Evolutionary conservation across 495 filamentous ascomycete species (phyloP).

Genomic region (Xanthoparmelia taractica): DNA sequence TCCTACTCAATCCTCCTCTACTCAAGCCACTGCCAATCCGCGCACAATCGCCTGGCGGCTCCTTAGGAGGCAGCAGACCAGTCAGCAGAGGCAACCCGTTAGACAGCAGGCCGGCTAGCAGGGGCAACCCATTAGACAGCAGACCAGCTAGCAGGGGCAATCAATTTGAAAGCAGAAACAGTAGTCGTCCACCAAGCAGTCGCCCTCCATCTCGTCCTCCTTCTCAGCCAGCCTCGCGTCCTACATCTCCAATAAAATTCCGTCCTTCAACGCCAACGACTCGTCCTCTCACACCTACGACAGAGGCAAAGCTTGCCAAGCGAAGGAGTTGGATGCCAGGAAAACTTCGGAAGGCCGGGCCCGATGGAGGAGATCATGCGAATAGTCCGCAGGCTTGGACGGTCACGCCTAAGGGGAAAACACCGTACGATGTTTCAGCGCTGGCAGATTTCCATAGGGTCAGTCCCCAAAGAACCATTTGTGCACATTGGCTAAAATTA

Average conservation of each 20-base stretch:
- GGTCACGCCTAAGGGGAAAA: slow-evolving; percentile 47
- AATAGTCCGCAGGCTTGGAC: slow-evolving; percentile 52
- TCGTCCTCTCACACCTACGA: slow-evolving; percentile 14
- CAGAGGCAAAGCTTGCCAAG: slow-evolving; percentile 30
- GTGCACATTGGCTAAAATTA: background rate
- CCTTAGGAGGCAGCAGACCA: slow-evolving; percentile 11
- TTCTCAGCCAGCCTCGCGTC: slow-evolving; percentile 35
- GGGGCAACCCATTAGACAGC: slow-evolving; percentile 34
- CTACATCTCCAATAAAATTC: slow-evolving; percentile 19
- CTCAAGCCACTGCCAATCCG: slow-evolving; percentile 11
- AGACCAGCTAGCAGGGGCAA: slow-evolving; percentile 29
- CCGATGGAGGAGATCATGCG: slow-evolving; percentile 27
- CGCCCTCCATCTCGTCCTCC: slow-evolving; percentile 14
- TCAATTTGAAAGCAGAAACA: slow-evolving; percentile 37
- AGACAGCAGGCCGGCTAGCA: slow-evolving; percentile 33
- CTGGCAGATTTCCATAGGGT: slow-evolving; percentile 37
- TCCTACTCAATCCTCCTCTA: slow-evolving; percentile 9
- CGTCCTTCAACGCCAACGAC: background rate
- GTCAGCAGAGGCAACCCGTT: slow-evolving; percentile 29
- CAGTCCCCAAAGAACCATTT: background rate
- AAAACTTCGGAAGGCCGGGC: slow-evolving; percentile 35
- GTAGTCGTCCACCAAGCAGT: slow-evolving; percentile 12
- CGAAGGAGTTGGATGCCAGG: slow-evolving; percentile 51
- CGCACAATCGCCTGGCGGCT: slow-evolving; percentile 8
- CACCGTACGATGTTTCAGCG: slow-evolving; percentile 53